Conservation (phyloP, 2,329 filamentous ascomycete species). For the Ceratocystis harringtonii region DNA sequence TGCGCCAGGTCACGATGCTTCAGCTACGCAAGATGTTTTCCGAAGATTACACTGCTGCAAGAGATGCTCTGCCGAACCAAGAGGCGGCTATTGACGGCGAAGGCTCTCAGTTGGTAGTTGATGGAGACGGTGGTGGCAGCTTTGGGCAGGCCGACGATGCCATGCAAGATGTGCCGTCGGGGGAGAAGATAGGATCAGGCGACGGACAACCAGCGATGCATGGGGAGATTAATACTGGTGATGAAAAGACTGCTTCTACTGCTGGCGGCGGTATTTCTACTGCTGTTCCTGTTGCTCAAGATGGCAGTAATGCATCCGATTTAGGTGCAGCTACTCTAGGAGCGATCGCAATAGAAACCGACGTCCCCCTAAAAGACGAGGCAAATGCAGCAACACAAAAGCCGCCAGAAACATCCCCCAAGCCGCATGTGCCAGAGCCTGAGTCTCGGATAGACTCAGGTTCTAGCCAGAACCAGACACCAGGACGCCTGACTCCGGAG, state of each 20-base stretch:
- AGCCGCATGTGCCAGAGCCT: neutral
- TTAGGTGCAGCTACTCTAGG: neutral
- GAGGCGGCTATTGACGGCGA: conserved; percentile 31
- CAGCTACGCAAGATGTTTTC: conserved; percentile 92
- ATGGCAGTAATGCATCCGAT: neutral
- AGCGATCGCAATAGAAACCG: neutral
- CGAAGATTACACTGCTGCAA: conserved; percentile 65
- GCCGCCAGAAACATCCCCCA: neutral
- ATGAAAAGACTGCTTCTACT: neutral
- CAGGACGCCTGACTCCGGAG: conserved; percentile 2
- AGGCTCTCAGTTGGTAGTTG: neutral
- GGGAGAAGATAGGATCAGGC: neutral
- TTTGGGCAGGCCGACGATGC: conserved; percentile 4
- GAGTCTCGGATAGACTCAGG: neutral
- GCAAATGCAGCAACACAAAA: neutral
- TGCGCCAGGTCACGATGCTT: conserved; percentile 75
- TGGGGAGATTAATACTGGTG: neutral
- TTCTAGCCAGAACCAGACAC: neutral
- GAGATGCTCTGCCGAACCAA: conserved; percentile 54
- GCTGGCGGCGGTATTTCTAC: neutral
- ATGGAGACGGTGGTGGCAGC: neutral
- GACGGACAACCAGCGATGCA: neutral
- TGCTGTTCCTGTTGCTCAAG: neutral
- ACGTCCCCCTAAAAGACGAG: neutral
- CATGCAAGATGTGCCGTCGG: neutral